Conservation (phyloP, 495 filamentous ascomycete genomes). For the Aspergillus incahuasiensis region DNA sequence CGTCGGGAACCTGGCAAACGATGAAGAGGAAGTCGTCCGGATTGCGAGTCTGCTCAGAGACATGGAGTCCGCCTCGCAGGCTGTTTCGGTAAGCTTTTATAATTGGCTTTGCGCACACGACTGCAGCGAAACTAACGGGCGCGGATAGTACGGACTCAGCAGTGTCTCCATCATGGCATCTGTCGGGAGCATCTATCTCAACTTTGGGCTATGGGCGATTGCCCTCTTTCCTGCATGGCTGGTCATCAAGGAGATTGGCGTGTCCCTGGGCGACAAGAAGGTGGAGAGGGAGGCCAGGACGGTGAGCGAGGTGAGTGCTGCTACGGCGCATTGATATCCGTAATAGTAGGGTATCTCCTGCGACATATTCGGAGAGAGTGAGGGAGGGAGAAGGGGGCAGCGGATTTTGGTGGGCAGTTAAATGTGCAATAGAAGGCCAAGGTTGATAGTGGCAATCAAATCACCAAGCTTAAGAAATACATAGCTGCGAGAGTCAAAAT, state of each 20-base stretch:
- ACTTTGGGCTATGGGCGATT: constrained; percentile 57
- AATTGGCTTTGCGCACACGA: no score
- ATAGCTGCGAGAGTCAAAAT: no score
- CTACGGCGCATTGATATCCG: background rate
- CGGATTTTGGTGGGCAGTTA: no score
- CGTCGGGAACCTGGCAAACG: constrained; percentile 52
- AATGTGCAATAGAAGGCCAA: no score
- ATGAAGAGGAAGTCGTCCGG: constrained; percentile 55
- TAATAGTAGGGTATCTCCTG: no score
- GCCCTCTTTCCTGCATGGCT: constrained; percentile 57
- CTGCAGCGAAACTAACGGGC: no score
- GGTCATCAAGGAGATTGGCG: constrained; percentile 50
- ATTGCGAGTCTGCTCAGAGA: constrained; percentile 56
- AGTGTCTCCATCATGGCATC: constrained; percentile 54
- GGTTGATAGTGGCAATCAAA: no score
- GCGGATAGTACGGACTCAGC: constrained; percentile 56
- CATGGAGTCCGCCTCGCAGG: constrained; percentile 59
- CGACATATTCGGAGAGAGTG: no score
- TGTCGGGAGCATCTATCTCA: constrained; percentile 57
- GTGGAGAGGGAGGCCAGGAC: constrained; percentile 23
- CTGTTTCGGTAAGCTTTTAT: constrained; percentile 40
- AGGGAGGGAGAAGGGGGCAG: no score
- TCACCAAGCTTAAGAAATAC: no score
- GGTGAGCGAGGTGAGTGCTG: background rate
- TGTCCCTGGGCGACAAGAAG: constrained; percentile 31